Conservation (phyloP, 495 filamentous ascomycete species). For the Parathielavia appendiculata region DNA sequence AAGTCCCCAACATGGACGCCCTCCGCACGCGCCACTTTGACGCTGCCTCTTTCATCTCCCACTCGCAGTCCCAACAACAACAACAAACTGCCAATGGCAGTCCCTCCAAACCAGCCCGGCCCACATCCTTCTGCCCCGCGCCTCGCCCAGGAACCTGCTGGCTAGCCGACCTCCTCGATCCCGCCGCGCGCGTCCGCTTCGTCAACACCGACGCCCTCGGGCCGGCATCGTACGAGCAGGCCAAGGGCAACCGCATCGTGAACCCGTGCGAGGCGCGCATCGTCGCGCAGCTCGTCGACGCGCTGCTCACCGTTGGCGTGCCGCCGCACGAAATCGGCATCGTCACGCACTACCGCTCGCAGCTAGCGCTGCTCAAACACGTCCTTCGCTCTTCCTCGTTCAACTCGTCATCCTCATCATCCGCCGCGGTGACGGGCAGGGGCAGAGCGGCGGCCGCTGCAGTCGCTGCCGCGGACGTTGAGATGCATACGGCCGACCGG, state of each 20-base stretch:
- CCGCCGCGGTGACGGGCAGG: background rate
- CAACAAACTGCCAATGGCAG: background rate
- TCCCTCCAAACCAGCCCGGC: slow-evolving; percentile 48
- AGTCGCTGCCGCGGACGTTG: slow-evolving; percentile 47
- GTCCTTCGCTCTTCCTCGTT: slow-evolving; percentile 30
- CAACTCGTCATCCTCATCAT: slow-evolving; percentile 4
- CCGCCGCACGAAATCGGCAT: slow-evolving; percentile 78
- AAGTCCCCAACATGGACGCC: slow-evolving; percentile 46
- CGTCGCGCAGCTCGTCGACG: slow-evolving; percentile 69
- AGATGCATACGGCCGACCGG: slow-evolving; percentile 94
- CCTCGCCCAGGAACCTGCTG: slow-evolving; percentile 59
- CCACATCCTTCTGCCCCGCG: slow-evolving; percentile 48
- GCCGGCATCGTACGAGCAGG: slow-evolving; percentile 58
- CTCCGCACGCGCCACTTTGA: slow-evolving; percentile 54
- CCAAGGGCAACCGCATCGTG: slow-evolving; percentile 75
- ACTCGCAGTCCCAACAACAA: slow-evolving; percentile 16
- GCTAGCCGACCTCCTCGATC: slow-evolving; percentile 70
- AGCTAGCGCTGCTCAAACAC: slow-evolving; percentile 57
- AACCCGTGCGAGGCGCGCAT: slow-evolving; percentile 76
- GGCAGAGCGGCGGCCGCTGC: too few relatives aligned
- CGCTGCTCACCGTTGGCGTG: slow-evolving; percentile 69
- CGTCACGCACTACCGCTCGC: slow-evolving; percentile 96
- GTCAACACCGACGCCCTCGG: slow-evolving; percentile 82
- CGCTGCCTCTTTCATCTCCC: slow-evolving; percentile 33
- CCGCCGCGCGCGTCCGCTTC: slow-evolving; percentile 68